Percentiles rank a stretch among this genome's conserved stretches.
Conservation (phyloP, 345 rosid species). For the Populus simonii region DNA sequence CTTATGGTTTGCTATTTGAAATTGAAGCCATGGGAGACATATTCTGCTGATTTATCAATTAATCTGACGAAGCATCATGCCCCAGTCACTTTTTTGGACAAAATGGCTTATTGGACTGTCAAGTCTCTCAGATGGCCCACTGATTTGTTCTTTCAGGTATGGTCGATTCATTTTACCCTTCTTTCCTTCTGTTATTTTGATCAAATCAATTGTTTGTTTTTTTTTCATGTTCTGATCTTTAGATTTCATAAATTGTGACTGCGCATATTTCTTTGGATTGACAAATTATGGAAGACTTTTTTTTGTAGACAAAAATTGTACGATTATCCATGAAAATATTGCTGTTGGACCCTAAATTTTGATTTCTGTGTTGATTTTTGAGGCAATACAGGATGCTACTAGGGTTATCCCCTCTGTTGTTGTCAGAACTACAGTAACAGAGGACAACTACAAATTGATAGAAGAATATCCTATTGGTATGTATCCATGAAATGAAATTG, state of each 20-base stretch:
- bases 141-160: conserved; percentile 70
- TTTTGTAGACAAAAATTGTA: not conserved
- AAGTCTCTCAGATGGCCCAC: conserved; percentile 68
- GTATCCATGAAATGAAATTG: not conserved
- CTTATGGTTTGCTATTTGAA: conserved; percentile 9
- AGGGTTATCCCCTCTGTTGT: not conserved
- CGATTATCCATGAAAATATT: not conserved
- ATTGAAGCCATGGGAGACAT: conserved; percentile 74
- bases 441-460: not conserved
- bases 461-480: not conserved
- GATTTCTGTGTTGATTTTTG: not conserved
- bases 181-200: too few species aligned
- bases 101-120: conserved; percentile 64
- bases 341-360: not conserved
- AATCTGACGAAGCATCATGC: conserved; percentile 70
- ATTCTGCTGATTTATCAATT: conserved; percentile 48
- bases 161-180: not conserved
- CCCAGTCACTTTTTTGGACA: conserved; percentile 57
- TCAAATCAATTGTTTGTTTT: not conserved
- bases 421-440: not conserved
- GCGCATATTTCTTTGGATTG: not conserved
- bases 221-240: not conserved
- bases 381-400: not conserved
- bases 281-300: not conserved
- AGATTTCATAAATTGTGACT: not conserved